Evolutionary conservation across 208 protist species (phyloP), one percentile per base, ranked within the genome.

Genomic region (Histomonas meleagridis): DNA sequence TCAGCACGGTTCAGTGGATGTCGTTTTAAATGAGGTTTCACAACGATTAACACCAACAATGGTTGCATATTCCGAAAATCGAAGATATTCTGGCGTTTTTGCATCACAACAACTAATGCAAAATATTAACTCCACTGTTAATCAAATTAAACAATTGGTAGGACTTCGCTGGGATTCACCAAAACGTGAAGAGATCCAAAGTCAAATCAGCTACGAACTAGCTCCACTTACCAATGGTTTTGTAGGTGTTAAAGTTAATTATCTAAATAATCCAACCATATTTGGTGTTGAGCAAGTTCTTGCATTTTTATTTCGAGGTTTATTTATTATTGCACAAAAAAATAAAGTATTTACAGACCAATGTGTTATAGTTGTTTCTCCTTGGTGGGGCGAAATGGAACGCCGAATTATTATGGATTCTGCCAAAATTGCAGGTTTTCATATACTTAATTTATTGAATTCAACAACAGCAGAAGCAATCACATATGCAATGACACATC

Each of bases 401-500:
- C 43, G 92, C 18, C 38, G 49, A 72, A 81, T 81, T 35, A 14
- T 93, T 35, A 32, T 93, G 26, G 86, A 93, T 79, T 32, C 92
- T 32, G 46, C 62, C 60, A 72, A 90, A 21, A 48, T 93, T 38
- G 91, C 53, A 28, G 53, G 60, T 18, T 48, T 93, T 51, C 93
- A 93, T n/a, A 53, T 91, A 28, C n/a, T 90, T 7, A 43, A 91
- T 35, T 53, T 93, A 48, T 92, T 93, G 3, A 86, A 93, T n/a
- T 69, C 92, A 28, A 93, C 92, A 76, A 93, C 91, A 35, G 92
- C 92, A 18, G 86, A 91, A 23, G 92, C 92, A 40, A 32, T 93
- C 14, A 48, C 62, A 62, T 93, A 93, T 48, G 62, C 72, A 5
- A 93, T 93, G 38, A 32, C n/a, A n/a, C 32, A 79, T 4, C 32